Evolutionary conservation across 2,329 filamentous ascomycete genomes (phyloP).

Genomic region (Arthrobotrys musiformis): DNA sequence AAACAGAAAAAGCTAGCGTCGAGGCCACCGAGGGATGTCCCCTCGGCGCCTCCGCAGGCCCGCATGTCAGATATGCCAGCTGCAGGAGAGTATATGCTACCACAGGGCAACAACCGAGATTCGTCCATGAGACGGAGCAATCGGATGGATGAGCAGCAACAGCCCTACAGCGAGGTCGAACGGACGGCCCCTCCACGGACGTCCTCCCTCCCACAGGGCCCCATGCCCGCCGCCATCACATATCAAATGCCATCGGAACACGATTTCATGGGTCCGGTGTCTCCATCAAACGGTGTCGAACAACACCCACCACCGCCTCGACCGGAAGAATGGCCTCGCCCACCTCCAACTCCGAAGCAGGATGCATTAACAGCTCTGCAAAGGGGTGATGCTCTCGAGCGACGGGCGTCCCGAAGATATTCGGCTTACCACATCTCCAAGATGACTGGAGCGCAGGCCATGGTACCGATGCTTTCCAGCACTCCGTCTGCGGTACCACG

Average conservation of each 20-base stretch:
- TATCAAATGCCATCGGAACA: slow-evolving; percentile 53
- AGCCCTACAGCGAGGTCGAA: slow-evolving; percentile 56
- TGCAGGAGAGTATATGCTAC: slow-evolving; percentile 29
- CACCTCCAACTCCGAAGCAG: slow-evolving; percentile 83
- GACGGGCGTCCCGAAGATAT: slow-evolving; percentile 90
- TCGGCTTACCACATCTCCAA: slow-evolving; percentile 98
- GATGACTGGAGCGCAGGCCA: slow-evolving; percentile 83
- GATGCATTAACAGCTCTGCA: slow-evolving; percentile 92
- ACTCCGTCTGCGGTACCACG: slow-evolving; percentile 57
- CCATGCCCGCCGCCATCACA: slow-evolving; percentile 29
- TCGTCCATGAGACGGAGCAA: slow-evolving; percentile 52
- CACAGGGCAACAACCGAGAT: slow-evolving; percentile 59
- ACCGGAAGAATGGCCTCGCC: slow-evolving; percentile 70
- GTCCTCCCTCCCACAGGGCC: slow-evolving; percentile 58
- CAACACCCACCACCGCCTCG: slow-evolving; percentile 8
- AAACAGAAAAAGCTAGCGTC: slow-evolving; percentile 84
- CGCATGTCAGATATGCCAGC: slow-evolving; percentile 64
- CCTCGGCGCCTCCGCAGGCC: slow-evolving; percentile 55
- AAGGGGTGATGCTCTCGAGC: slow-evolving; percentile 88
- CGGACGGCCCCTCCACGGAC: slow-evolving; percentile 58
- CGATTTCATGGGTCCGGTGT: slow-evolving; percentile 33
- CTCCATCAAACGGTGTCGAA: slow-evolving; percentile 20
- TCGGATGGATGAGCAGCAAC: slow-evolving; percentile 36
- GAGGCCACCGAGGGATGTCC: slow-evolving; percentile 66
- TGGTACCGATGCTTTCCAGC: slow-evolving; percentile 84